Evolutionary conservation across 1,139 yeast genomes (phyloP).

Genomic region (Pichia sp.): DNA sequence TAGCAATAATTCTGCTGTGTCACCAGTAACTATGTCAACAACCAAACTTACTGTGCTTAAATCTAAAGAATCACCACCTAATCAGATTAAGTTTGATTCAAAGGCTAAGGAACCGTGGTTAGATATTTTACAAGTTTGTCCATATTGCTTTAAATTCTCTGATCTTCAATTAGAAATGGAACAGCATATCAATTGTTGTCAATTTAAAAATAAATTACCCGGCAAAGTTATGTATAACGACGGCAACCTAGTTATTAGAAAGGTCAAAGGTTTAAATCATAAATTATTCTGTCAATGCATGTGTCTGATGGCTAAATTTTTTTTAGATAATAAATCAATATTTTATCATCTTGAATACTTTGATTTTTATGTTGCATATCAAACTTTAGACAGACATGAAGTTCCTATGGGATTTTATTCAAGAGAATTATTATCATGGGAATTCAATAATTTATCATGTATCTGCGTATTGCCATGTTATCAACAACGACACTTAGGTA

Average conservation of each 20-base stretch:
- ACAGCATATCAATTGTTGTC: constrained; percentile 35
- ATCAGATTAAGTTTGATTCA: not conserved
- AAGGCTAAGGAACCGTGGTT: constrained; percentile 39
- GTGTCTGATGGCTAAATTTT: constrained; percentile 78
- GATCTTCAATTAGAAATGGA: constrained; percentile 28
- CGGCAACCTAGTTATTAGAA: constrained; percentile 46
- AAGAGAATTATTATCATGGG: constrained; percentile 79
- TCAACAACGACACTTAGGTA: constrained; percentile 73
- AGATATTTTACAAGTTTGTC: constrained; percentile 64
- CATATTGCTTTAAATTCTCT: constrained; percentile 76
- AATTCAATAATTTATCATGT: constrained; percentile 82
- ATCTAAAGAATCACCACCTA: not conserved
- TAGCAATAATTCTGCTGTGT: constrained; percentile 4
- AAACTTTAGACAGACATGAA: constrained; percentile 32
- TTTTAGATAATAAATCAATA: constrained; percentile 85
- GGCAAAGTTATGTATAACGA: constrained; percentile 71
- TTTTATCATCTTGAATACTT: constrained; percentile 73
- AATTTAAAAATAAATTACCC: constrained; percentile 37
- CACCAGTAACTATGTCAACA: not conserved
- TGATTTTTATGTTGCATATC: constrained; percentile 72
- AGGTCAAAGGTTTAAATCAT: constrained; percentile 58
- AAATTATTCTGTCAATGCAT: constrained; percentile 73
- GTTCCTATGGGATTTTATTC: constrained; percentile 89
- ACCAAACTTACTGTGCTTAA: not conserved
- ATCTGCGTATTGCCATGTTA: constrained; percentile 88